These are phyloP conservation scores for Lachancea quebecensis DNA, from an alignment of 805 yeast genomes.

Conservation along the genomic window DNA sequence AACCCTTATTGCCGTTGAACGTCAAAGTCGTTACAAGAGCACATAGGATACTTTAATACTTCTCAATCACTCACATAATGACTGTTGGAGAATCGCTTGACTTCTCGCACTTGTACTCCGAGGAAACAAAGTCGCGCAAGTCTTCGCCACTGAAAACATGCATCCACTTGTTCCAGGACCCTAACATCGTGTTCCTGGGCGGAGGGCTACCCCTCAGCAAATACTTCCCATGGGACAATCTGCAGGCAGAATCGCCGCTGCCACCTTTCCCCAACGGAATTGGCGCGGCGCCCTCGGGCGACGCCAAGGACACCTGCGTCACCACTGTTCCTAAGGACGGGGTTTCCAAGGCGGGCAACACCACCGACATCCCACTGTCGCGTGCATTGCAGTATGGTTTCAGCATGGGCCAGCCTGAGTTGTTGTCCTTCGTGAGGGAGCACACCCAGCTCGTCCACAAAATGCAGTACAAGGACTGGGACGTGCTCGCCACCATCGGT, in stretches of 20 bases:
- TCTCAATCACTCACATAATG: slow-evolving; percentile 11
- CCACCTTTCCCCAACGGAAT: slow-evolving; percentile 79
- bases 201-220: slow-evolving; percentile 93
- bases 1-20: no score
- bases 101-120: slow-evolving; percentile 65
- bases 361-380: slow-evolving; percentile 62
- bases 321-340: slow-evolving; percentile 27
- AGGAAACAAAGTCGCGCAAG: slow-evolving; percentile 68
- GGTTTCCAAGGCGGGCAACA: slow-evolving; percentile 38
- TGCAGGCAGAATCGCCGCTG: slow-evolving; percentile 63
- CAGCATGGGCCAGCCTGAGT: slow-evolving; percentile 73
- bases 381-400: slow-evolving; percentile 89
- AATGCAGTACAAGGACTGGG: slow-evolving; percentile 62
- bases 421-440: slow-evolving; percentile 59
- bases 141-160: slow-evolving; percentile 80
- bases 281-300: slow-evolving; percentile 47
- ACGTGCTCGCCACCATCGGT: slow-evolving; percentile 62
- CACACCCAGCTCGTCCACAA: slow-evolving; percentile 56
- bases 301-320: slow-evolving; percentile 25
- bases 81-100: slow-evolving; percentile 52
- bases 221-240: slow-evolving; percentile 84
- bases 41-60: no score
- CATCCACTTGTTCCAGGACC: slow-evolving; percentile 66
- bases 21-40: no score
- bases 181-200: slow-evolving; percentile 80